Evolutionary conservation across 805 yeast genomes (phyloP).

Genomic region (Candida corydali): DNA sequence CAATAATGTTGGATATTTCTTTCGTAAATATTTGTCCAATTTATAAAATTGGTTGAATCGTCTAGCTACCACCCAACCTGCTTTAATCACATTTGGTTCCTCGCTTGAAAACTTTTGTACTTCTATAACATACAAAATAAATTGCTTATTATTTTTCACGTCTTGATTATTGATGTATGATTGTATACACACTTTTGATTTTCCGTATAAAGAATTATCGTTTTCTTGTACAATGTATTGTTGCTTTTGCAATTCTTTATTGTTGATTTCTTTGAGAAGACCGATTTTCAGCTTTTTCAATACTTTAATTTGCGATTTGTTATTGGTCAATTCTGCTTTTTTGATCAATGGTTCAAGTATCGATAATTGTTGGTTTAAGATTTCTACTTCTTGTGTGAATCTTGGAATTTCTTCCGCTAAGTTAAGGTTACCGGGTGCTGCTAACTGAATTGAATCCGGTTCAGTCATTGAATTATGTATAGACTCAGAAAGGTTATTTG

Average conservation of each 20-base stretch:
- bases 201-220: conserved; percentile 71
- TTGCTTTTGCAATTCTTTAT: conserved; percentile 71
- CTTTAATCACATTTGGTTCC: conserved; percentile 44
- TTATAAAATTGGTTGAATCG: conserved; percentile 80
- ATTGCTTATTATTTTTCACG: conserved; percentile 45
- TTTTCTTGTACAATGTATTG: conserved; percentile 81
- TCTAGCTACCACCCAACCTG: conserved; percentile 89
- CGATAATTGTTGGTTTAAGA: conserved; percentile 55
- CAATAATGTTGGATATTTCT: conserved; percentile 45
- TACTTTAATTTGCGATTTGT: conserved; percentile 62
- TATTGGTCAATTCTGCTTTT: conserved; percentile 85
- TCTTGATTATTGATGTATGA: conserved; percentile 55
- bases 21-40: conserved; percentile 60
- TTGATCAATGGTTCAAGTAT: conserved; percentile 63
- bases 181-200: conserved; percentile 51
- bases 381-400: conserved; percentile 54
- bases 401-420: conserved; percentile 62
- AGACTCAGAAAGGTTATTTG: conserved; percentile 1
- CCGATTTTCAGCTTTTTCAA: conserved; percentile 64
- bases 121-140: conserved; percentile 69
- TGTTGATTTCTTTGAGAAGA: conserved; percentile 65
- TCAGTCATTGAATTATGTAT: neutral
- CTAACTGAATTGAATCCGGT: conserved; percentile 23
- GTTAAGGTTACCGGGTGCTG: conserved; percentile 67
- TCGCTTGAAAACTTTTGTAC: conserved; percentile 51